Conservation (phyloP, 495 filamentous ascomycete genomes). For the Neurospora cerealis region DNA sequence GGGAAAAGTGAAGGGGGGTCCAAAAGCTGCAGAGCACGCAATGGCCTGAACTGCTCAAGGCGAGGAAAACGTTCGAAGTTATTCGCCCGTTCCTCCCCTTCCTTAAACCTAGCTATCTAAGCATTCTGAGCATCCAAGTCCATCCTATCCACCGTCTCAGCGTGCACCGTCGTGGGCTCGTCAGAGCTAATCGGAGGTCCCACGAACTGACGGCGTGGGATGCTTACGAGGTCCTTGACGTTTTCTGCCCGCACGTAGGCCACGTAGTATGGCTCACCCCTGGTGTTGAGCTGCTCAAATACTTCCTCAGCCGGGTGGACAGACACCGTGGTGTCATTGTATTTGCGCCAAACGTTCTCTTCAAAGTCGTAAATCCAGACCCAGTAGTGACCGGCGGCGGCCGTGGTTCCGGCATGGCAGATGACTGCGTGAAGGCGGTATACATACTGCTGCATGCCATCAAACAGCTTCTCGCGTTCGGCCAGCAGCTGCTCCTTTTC, state of each 20-base stretch:
- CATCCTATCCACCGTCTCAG: not conserved
- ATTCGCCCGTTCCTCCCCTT: not conserved
- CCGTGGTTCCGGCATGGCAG: constrained; percentile 61
- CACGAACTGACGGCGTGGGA: constrained; percentile 21
- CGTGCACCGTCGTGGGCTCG: not conserved
- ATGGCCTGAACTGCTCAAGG: not conserved
- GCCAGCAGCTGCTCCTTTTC: constrained; percentile 3
- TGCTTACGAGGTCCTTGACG: constrained; percentile 51
- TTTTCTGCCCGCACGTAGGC: constrained; percentile 65
- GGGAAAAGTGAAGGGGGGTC: not conserved
- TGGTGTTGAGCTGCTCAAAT: constrained; percentile 50
- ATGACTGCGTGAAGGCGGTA: constrained; percentile 91
- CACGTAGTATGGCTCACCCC: constrained; percentile 77
- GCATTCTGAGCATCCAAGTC: not conserved
- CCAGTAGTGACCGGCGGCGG: constrained; percentile 80
- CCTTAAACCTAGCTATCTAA: not conserved
- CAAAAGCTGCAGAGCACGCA: not conserved
- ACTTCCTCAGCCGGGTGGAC: constrained; percentile 50
- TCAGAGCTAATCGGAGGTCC: not conserved
- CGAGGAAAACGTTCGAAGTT: not conserved
- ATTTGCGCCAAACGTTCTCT: constrained; percentile 74
- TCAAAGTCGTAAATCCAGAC: constrained; percentile 91
- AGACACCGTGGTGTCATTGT: constrained; percentile 80
- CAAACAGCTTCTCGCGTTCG: constrained; percentile 54
- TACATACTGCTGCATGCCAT: constrained; percentile 43